These are phyloP conservation scores for Magnolia officinalis DNA, from an alignment of 164 flowering plant genomes.

Conservation along the genomic window DNA sequence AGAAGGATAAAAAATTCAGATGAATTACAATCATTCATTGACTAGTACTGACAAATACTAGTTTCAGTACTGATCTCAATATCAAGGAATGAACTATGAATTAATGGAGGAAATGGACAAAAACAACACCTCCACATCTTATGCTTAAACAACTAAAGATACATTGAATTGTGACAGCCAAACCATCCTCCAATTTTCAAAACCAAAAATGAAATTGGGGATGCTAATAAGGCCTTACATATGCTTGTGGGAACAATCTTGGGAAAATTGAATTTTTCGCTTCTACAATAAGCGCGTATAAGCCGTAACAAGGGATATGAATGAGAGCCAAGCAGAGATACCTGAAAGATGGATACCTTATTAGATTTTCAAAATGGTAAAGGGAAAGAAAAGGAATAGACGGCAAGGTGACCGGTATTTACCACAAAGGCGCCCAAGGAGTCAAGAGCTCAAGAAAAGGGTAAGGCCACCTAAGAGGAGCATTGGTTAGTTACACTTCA, in stretches of 20 bases:
- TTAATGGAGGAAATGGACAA: no score
- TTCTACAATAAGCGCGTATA: constrained; percentile 35
- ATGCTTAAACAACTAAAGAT: no score
- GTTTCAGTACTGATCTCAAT: no score
- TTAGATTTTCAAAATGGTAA: background rate
- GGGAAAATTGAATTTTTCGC: constrained; percentile 38
- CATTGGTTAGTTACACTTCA: background rate
- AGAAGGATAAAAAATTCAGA: no score
- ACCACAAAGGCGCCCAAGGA: constrained; percentile 83
- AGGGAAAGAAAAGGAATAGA: background rate
- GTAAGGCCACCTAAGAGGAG: constrained; percentile 81
- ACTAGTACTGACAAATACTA: no score
- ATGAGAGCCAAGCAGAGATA: constrained; percentile 46
- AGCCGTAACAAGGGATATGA: constrained; percentile 60
- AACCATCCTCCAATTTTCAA: background rate
- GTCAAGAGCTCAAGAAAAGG: constrained; percentile 71
- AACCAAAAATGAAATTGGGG: background rate
- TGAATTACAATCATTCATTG: no score
- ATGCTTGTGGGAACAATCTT: constrained; percentile 45
- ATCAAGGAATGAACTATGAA: no score
- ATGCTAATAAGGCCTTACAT: constrained; percentile 26
- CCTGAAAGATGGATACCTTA: constrained; percentile 30
- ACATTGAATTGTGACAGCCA: background rate
- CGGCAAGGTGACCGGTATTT: background rate
- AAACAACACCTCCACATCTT: no score